phyloP scores from a whole-genome alignment of 2,329 filamentous ascomycete species.

The Madurella fahalii region DNA sequence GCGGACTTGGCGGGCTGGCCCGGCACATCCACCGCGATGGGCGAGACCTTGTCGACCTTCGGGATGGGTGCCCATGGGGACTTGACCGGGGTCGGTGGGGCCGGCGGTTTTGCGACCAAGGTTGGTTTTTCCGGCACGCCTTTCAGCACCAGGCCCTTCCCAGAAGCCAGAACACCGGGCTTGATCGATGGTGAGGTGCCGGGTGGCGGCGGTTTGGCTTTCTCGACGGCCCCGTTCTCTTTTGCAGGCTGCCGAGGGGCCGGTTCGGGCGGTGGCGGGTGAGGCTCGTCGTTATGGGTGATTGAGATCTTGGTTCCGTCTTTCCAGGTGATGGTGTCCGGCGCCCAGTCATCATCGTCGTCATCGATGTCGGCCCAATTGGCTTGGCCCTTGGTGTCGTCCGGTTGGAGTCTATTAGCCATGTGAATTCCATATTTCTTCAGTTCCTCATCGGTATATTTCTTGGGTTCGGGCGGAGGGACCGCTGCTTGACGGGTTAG shows the following conservation, averaged over 20 bases:
- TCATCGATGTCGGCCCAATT: slow-evolving; percentile 92
- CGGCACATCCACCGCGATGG: slow-evolving; percentile 56
- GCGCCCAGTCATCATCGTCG: slow-evolving; percentile 82
- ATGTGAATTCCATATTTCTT: slow-evolving; percentile 85
- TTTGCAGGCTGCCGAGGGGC: slow-evolving; percentile 16
- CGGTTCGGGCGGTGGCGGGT: slow-evolving; percentile 30
- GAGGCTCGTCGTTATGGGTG: slow-evolving; percentile 55
- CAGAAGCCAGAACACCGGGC: slow-evolving; percentile 45
- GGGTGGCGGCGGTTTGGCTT: slow-evolving; percentile 42
- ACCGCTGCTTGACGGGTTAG: slow-evolving; percentile 43
- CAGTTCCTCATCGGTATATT: slow-evolving; percentile 82
- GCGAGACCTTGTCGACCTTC: slow-evolving; percentile 76
- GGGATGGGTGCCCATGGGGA: slow-evolving; percentile 90
- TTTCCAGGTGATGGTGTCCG: slow-evolving; percentile 81
- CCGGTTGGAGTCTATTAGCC: slow-evolving; percentile 71
- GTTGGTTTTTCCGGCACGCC: slow-evolving; percentile 67
- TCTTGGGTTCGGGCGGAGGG: slow-evolving; percentile 68
- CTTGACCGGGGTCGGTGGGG: slow-evolving; percentile 66
- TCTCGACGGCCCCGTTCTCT: slow-evolving; percentile 35
- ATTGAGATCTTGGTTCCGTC: slow-evolving; percentile 81
- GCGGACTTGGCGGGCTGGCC: slow-evolving; percentile 42
- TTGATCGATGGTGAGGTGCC: slow-evolving; percentile 41
- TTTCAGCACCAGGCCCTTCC: slow-evolving; percentile 62
- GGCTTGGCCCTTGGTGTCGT: slow-evolving; percentile 68
- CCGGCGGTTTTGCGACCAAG: slow-evolving; percentile 67